phyloP scores from a whole-genome alignment of 2,329 filamentous ascomycete species.

The Juglanconis oblonga region DNA sequence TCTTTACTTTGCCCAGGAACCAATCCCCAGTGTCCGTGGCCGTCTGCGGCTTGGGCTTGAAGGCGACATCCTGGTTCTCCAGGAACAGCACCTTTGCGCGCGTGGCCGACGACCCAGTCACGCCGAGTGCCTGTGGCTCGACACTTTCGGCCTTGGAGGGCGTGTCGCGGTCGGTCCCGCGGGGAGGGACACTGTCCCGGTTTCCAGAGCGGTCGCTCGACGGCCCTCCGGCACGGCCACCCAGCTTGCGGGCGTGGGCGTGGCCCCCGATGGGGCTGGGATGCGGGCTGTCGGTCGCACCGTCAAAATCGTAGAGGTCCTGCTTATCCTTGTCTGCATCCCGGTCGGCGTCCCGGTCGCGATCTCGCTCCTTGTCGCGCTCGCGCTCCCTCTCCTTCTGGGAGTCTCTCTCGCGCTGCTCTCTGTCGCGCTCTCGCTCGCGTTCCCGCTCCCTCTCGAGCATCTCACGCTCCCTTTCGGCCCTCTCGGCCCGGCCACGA shows the following conservation, averaged over 20 bases:
- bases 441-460: slow-evolving; percentile 10
- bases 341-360: slow-evolving; percentile 33
- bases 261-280: slow-evolving; percentile 36
- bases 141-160: slow-evolving; percentile 56
- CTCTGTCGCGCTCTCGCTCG: slow-evolving; percentile 19
- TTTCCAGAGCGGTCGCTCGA: slow-evolving; percentile 30
- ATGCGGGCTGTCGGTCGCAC: slow-evolving; percentile 39
- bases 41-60: slow-evolving; percentile 55
- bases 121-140: slow-evolving; percentile 43
- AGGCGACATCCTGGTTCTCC: slow-evolving; percentile 64
- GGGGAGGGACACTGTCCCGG: slow-evolving; percentile 28
- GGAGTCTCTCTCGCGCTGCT: slow-evolving; percentile 13
- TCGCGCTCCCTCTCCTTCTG: slow-evolving; percentile 22
- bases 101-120: slow-evolving; percentile 34
- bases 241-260: slow-evolving; percentile 31
- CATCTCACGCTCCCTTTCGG: slow-evolving; percentile 14
- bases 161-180: slow-evolving; percentile 46
- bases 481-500: slow-evolving; percentile 24
- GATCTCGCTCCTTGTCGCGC: slow-evolving; percentile 24
- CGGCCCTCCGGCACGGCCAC: slow-evolving; percentile 26
- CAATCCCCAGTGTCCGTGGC: slow-evolving; percentile 55
- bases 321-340: slow-evolving; percentile 22
- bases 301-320: slow-evolving; percentile 43
- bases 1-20: slow-evolving; percentile 76
- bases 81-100: slow-evolving; percentile 55